Evolutionary conservation across 345 rosid genomes (phyloP).

Genomic region (Heritiera fomes): DNA sequence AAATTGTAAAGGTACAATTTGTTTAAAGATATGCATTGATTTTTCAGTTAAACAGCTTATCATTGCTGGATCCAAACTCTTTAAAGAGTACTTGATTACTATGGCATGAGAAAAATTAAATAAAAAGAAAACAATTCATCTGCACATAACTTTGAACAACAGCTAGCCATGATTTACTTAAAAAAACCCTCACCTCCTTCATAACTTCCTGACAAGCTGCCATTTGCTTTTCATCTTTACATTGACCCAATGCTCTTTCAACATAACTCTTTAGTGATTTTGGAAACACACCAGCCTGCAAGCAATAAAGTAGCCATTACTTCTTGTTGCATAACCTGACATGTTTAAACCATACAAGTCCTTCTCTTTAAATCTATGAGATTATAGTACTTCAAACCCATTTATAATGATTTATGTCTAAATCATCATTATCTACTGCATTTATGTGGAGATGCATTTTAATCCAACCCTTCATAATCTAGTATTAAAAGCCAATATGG

Average conservation of each 20-base stretch:
- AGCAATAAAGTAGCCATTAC: conserved; percentile 26
- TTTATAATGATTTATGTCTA: not conserved
- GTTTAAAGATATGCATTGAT: not conserved
- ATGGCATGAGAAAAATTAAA: not conserved
- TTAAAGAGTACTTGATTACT: not conserved
- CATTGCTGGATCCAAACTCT: not conserved
- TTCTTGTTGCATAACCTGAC: not conserved
- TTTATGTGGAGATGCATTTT: not conserved
- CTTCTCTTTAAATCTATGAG: not conserved
- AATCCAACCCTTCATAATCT: not conserved
- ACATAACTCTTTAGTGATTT: conserved; percentile 78
- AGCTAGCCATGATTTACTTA: not conserved
- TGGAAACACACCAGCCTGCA: conserved; percentile 76
- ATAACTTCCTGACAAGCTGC: conserved; percentile 69
- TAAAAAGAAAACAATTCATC: not conserved
- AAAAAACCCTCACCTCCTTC: conserved; percentile 55
- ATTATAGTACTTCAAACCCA: not conserved
- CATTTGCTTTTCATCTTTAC: conserved; percentile 73
- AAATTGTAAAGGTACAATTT: not conserved
- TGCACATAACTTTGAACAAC: not conserved
- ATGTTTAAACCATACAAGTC: not conserved
- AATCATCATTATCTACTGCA: not conserved
- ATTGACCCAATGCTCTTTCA: conserved; percentile 83
- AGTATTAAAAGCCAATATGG: not conserved
- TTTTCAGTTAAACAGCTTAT: not conserved